Evolutionary conservation across 768 basidiomycete species (phyloP), one percentile per base, ranked within the genome.

Genomic region (Kwoniella sp.): DNA sequence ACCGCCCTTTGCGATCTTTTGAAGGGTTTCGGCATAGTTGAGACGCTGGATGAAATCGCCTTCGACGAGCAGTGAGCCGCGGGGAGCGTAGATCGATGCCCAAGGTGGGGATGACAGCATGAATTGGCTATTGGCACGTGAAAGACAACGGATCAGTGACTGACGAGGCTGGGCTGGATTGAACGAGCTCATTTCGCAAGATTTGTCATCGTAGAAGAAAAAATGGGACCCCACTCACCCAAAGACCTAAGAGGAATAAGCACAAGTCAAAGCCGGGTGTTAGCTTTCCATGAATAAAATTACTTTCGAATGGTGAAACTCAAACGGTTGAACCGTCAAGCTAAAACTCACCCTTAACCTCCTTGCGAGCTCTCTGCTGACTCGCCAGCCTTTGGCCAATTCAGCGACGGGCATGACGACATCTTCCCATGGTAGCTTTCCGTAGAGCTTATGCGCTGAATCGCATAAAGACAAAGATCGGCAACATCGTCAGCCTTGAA

Each of bases 71-170:
- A 95, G 82, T 30, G 77, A 78, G 26, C 92, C 92, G 17, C 84
- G 74, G 0, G 90, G 90, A 13, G 92, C 90, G 78, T 95, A 98
- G 48, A 94, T 84, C n/a, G 84, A 80, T 21, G 82, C 83, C 91
- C 91, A 96, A 64, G 90, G 89, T 1, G 88, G 84, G 29, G 69
- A 68, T 44, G 63, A 67, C 5, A 75, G 68, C 79, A 79, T 79
- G 65, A 75, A 80, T 63, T 71, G 62, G 27, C 76, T 74, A 33
- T 29, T 33, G 37, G n/a, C n/a, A 33, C 33, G 33, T 33, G 33
- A 33, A 33, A 33, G 33, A 46, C 33, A 33, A 13, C 33, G 13
- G 33, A 33, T 33, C 5, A n/a, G n/a, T n/a, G n/a, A n/a, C n/a
- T n/a, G n/a, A n/a, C n/a, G n/a, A n/a, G n/a, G n/a, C n/a, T n/a